Evolutionary conservation across 2,329 filamentous ascomycete genomes (phyloP), one percentile per base, ranked within the genome.

Genomic region (Hypoxylon sp.): DNA sequence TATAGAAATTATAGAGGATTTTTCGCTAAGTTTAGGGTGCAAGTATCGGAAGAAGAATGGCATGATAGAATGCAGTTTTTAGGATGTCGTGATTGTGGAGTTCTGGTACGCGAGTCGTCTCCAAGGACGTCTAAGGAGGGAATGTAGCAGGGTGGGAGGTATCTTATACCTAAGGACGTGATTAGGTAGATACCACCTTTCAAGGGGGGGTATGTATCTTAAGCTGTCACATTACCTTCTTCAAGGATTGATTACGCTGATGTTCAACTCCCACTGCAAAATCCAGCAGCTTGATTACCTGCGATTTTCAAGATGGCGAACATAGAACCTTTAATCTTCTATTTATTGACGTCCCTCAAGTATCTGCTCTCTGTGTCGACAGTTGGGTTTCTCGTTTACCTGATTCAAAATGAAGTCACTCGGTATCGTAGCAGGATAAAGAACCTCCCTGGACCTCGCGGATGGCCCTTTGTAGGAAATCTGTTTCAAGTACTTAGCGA

Each of bases 381-480:
- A 22, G 3, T 56, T 42, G 58, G 63, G 5, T 14, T 70, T 11
- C 5, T 66, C 8, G 22, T 70, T 19, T 70, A 70, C 31, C 35
- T 70, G 3, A 14, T 58, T 10, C 68, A 70, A 13, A 70, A 70
- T 69, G 68, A 70, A 47, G 35, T 70, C 2, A n/a, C 29, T 5
- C 52, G 68, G n/a, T 70, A 70, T 51, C 57, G 62, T 29, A 68
- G 62, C 42, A 62, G 62, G 35, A 61, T 70, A 54, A 68, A 65
- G 57, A 68, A 69, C 19, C 62, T 70, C 2, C 65, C 65, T 26
- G 69, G 69, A 3, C 69, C 69, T 47, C 63, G 52, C 1, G 69
- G 69, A 10, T 70, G 62, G 69, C 69, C 69, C 3, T 42, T 71
- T 3, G 69, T 71, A 8, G 69, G 69, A 6, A 71, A 71, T 39